phyloP scores from a whole-genome alignment of 164 flowering plant genomes.

The Euptelea pleiosperma region DNA sequence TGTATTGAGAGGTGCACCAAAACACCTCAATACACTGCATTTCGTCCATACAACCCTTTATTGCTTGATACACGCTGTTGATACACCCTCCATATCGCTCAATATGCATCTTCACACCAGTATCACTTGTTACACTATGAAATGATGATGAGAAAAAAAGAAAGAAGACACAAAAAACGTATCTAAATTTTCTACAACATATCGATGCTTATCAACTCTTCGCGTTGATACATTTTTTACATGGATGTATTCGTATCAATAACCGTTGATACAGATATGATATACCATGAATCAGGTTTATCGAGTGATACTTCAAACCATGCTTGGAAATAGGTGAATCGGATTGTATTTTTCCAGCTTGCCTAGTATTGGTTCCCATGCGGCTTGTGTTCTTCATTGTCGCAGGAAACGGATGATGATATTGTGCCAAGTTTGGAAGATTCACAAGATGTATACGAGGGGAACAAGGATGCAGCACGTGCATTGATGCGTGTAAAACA shows the following conservation, averaged over 20 bases:
- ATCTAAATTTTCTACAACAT: too few relatives aligned
- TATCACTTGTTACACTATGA: too few relatives aligned
- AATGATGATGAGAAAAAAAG: too few relatives aligned
- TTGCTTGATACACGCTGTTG: too few relatives aligned
- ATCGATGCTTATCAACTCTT: neutral
- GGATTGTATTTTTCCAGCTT: neutral
- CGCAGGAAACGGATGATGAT: slow-evolving; percentile 78
- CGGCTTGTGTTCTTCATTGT: slow-evolving; percentile 3
- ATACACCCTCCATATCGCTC: too few relatives aligned
- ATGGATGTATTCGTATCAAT: neutral
- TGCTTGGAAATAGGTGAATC: neutral
- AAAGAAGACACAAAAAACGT: too few relatives aligned
- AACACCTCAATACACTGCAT: too few relatives aligned
- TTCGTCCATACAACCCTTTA: too few relatives aligned
- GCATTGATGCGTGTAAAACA: slow-evolving; percentile 96
- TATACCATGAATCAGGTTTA: neutral
- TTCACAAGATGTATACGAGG: slow-evolving; percentile 72
- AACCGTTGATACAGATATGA: too few relatives aligned
- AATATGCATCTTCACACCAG: too few relatives aligned
- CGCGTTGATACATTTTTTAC: neutral
- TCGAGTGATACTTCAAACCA: neutral
- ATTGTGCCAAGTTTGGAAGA: slow-evolving; percentile 61
- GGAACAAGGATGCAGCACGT: slow-evolving; percentile 97
- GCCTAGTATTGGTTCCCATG: neutral
- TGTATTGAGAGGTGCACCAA: too few relatives aligned